These are phyloP conservation scores for Podospora tetraspora DNA, from an alignment of 495 filamentous ascomycete genomes.

Conservation along the genomic window DNA sequence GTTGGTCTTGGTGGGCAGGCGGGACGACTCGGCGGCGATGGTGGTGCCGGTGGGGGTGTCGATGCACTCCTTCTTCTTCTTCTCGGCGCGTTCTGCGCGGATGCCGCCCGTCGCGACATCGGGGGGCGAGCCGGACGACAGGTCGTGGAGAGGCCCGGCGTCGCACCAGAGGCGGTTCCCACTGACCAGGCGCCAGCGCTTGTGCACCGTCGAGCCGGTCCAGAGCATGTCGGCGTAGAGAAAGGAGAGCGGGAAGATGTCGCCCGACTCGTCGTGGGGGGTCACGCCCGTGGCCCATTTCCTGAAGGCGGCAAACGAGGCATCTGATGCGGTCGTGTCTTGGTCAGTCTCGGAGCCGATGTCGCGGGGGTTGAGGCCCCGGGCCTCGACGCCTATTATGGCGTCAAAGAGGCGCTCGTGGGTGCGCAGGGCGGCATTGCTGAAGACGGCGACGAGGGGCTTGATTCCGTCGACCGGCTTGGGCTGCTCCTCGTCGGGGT, in stretches of 20 bases:
- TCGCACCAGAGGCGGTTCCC: slow-evolving; percentile 24
- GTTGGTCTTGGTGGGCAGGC: slow-evolving; percentile 12
- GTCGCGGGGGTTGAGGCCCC: neutral
- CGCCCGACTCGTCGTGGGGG: slow-evolving; percentile 41
- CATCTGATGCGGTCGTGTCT: neutral
- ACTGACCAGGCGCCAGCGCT: slow-evolving; percentile 54
- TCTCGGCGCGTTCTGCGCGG: slow-evolving; percentile 13
- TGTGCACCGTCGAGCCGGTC: slow-evolving; percentile 55
- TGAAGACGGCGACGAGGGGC: slow-evolving; percentile 44
- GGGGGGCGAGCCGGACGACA: slow-evolving; percentile 17
- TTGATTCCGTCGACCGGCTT: slow-evolving; percentile 19
- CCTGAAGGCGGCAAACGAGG: slow-evolving; percentile 45
- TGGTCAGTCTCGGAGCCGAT: slow-evolving; percentile 26
- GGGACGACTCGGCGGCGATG: slow-evolving; percentile 8
- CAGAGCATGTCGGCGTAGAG: slow-evolving; percentile 50
- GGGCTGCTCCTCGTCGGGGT: slow-evolving; percentile 42
- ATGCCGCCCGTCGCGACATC: slow-evolving; percentile 20
- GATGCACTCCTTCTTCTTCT: neutral
- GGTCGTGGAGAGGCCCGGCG: slow-evolving; percentile 11
- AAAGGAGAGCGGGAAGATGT: slow-evolving; percentile 49
- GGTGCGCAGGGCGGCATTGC: slow-evolving; percentile 44
- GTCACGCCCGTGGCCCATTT: slow-evolving; percentile 49
- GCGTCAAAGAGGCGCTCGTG: slow-evolving; percentile 38
- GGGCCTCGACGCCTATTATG: slow-evolving; percentile 23
- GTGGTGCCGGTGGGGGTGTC: slow-evolving; percentile 5